Base-by-base conservation (phyloP, 208 protist species). In the Leishmania amazonensis region DNA sequence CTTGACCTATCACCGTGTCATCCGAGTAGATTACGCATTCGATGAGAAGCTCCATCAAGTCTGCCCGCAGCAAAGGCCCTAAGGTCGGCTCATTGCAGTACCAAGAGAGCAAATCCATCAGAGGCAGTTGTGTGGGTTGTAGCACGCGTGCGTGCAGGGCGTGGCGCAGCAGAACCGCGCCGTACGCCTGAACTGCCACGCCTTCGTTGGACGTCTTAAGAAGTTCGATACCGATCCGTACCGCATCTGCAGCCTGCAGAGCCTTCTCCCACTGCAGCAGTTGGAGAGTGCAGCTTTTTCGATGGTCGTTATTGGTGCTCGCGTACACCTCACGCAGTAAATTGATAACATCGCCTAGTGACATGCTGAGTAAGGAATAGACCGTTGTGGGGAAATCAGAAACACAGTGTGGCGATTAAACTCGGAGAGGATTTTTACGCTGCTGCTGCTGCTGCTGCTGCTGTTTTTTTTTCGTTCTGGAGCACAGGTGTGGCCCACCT, bases 101-200 rank as follows among this genome's bases (percentile, higher is more conserved):
- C 93, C 94, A 97, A n/a, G 75, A 75, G 11, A 95, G 80, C 6
- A 96, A 68, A 42, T 96, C 91, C 81, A 78, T 83, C 28, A 91
- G 85, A n/a, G 94, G 92, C 3, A 97, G 78, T 3, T 83, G 45
- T 31, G 60, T 65, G 2, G 88, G 67, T 13, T 38, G 6, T n/a
- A 96, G 38, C 53, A 81, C 73, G 2, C 81, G 57, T 38, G 75
- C 85, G 40, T 79, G 60, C 60, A 97, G 60, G 11, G 85, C 91
- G 72, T 94, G 85, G 4, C 81, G 83, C 21, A 97, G 82, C 11
- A 97, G 75, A 31, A 97, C 93, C 5, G 93, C 93, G 11, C 94
- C 94, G 62, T 96, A 97, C 17, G 93, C 89, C 79, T 96, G 94
- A 6, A 95, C 87, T 17, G 89, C 91, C 40, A 84, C 70, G 19